A percentile compares a stretch with the other conserved stretches of the same genome.
These are phyloP conservation scores for Saxophila tyrrhenica DNA, from an alignment of 495 filamentous ascomycete species.

Conservation along the genomic window DNA sequence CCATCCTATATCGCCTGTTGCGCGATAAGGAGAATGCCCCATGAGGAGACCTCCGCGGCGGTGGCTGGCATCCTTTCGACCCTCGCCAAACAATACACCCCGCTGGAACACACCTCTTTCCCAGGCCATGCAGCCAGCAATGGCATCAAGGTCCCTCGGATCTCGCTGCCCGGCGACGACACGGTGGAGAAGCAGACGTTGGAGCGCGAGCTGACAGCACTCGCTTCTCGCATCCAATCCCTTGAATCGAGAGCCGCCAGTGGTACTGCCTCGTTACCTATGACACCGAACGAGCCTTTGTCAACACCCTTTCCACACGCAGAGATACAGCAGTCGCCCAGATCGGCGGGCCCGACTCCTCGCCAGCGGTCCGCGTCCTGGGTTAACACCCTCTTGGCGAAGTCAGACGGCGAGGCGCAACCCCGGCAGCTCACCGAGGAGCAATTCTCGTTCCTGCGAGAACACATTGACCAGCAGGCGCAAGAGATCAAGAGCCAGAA, in stretches of 20 bases:
- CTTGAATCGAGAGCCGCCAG: slow-evolving; percentile 35
- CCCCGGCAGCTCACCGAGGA: slow-evolving; percentile 30
- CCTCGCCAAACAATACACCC: slow-evolving; percentile 29
- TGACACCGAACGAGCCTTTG: slow-evolving; percentile 31
- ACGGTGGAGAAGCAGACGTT: slow-evolving; percentile 35
- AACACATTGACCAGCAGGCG: slow-evolving; percentile 41
- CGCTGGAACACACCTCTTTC: slow-evolving; percentile 23
- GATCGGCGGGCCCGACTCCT: too few relatives aligned
- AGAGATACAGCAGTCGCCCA: too few relatives aligned
- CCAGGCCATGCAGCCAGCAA: slow-evolving; percentile 23
- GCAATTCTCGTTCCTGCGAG: slow-evolving; percentile 36
- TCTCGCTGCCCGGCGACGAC: slow-evolving; percentile 36
- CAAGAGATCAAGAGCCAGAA: slow-evolving; percentile 48
- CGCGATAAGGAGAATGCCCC: slow-evolving; percentile 17
- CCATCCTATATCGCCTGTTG: not conserved
- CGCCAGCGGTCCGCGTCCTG: slow-evolving; percentile 25
- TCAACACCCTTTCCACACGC: slow-evolving; percentile 26
- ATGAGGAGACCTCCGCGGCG: slow-evolving; percentile 25
- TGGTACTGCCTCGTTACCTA: slow-evolving; percentile 29
- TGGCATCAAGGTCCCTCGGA: slow-evolving; percentile 23
- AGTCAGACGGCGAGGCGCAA: slow-evolving; percentile 21
- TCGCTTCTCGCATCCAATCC: slow-evolving; percentile 35
- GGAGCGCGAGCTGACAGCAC: slow-evolving; percentile 36
- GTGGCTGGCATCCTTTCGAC: slow-evolving; percentile 27
- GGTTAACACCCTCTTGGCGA: slow-evolving; percentile 31